These are phyloP conservation scores for Spizellomyces sp. DNA, from an alignment of 192 early-diverging fungal genomes.

Conservation along the genomic window DNA sequence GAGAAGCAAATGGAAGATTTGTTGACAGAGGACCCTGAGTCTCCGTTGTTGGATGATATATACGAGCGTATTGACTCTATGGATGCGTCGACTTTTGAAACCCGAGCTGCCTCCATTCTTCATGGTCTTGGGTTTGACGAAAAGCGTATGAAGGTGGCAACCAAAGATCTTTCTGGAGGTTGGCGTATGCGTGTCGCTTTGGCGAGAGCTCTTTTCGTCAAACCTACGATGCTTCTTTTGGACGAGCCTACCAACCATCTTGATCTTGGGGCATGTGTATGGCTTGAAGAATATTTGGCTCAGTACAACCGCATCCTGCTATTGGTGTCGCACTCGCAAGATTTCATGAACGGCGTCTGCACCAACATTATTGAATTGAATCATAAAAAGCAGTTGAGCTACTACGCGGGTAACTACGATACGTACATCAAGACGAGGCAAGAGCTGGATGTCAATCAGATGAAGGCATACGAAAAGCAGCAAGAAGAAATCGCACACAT, in stretches of 20 bases:
- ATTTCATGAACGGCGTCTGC: constrained; percentile 93
- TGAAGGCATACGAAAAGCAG: constrained; percentile 99
- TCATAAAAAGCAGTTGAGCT: constrained; percentile 85
- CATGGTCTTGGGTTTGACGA: constrained; percentile 92
- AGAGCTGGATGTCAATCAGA: constrained; percentile 97
- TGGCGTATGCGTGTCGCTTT: constrained; percentile 99
- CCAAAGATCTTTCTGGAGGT: constrained; percentile 98
- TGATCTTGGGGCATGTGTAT: constrained; percentile 89
- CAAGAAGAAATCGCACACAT: constrained; percentile 99
- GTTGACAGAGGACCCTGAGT: constrained; percentile 81
- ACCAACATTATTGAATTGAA: constrained; percentile 95
- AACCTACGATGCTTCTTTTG: constrained; percentile 70
- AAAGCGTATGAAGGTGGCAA: constrained; percentile 85
- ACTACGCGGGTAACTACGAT: constrained; percentile 99
- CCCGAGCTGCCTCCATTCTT: constrained; percentile 86
- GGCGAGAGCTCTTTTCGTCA: constrained; percentile 94
- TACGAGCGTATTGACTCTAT: constrained; percentile 95
- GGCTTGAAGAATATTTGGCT: constrained; percentile 79
- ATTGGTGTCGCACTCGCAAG: constrained; percentile 91
- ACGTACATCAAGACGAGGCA: constrained; percentile 92
- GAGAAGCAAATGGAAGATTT: constrained; percentile 92
- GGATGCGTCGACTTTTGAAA: constrained; percentile 93
- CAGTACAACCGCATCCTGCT: constrained; percentile 84
- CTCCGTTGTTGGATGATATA: constrained; percentile 86
- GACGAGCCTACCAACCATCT: constrained; percentile 80